Evolutionary conservation across 192 early-diverging fungal genomes (phyloP), one percentile per base, ranked within the genome.

Genomic region (Entomortierella lignicola): DNA sequence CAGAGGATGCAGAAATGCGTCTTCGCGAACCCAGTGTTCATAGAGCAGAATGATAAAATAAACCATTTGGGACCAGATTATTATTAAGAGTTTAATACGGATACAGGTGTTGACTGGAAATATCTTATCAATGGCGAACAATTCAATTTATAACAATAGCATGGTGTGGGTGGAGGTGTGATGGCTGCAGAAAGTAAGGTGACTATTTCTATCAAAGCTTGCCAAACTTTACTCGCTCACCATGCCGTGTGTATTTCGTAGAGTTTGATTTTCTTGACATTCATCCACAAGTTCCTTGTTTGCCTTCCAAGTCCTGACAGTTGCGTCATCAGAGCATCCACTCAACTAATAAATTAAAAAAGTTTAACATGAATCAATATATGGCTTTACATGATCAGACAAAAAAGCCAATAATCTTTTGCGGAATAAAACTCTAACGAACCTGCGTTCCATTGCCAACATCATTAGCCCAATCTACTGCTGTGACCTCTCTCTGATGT

Each of bases 271-370:
- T 21, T 66, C 58, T 48, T 26, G 43, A 42, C 72, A 74, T 55
- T 74, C 72, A 20, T 61, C 42, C 6, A 60, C 63, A 23, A 74
- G 72, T 0, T 60, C 58, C 6, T 47, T 55, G 47, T 74, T 77
- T 20, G 75, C 42, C 8, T 51, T 90, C 95, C 95, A 97, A 29
- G 95, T 80, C 21, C 94, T 82, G 58, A 92, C 83, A 0, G 81
- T 89, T 7, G 85, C 85, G 73, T 97, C 95, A 56, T 96, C 94
- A 0, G 89, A 88, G 59, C 93, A 93, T 29, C 89, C 87, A 30
- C 89, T 92, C 62, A 96, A 81, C 91, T 95, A 81, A 8, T 26
- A 20, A 44, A 66, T 69, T 34, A 43, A 44, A 39, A 34, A 25
- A n/a, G 39, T 20, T n/a, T n/a, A n/a, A n/a, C n/a, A n/a, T n/a